Percentiles rank a stretch among this genome's conserved stretches.
Evolutionary conservation across 352 stramenopile species (phyloP).

Genomic region (Globisporangium yorkense): DNA sequence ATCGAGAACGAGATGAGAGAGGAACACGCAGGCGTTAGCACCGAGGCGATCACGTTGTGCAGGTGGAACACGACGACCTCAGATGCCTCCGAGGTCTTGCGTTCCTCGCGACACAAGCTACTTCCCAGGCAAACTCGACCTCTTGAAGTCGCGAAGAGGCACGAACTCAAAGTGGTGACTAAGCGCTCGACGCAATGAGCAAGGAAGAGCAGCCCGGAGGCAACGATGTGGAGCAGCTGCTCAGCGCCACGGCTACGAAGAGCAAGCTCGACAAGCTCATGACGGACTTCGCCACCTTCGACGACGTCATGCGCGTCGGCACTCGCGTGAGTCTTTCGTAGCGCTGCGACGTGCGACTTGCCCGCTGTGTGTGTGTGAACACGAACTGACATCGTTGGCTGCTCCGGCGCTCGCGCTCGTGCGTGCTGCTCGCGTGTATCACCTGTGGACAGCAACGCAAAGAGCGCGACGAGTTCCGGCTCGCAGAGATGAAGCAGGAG

Average conservation of each 20-base stretch:
- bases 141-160: background rate
- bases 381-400: too few relatives aligned
- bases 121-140: too few relatives aligned
- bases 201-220: conserved; percentile 3
- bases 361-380: background rate
- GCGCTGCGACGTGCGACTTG: background rate
- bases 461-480: conserved; percentile 91
- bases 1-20: background rate
- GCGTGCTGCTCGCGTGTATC: background rate
- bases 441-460: conserved; percentile 55
- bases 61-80: too few relatives aligned
- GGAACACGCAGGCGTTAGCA: background rate
- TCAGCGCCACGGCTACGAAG: conserved; percentile 69
- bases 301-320: conserved; percentile 83
- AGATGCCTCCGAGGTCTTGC: background rate
- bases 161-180: background rate
- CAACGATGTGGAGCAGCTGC: conserved; percentile 18
- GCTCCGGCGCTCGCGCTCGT: background rate
- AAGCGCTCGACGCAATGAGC: background rate
- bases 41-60: background rate
- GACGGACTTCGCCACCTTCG: conserved; percentile 79
- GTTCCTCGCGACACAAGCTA: background rate
- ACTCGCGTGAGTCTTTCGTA: conserved; percentile 35
- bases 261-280: conserved; percentile 83
- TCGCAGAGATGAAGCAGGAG: conserved; percentile 91